These are phyloP conservation scores for Crithidia bombi DNA, from an alignment of 208 protist species.

Conservation along the genomic window DNA sequence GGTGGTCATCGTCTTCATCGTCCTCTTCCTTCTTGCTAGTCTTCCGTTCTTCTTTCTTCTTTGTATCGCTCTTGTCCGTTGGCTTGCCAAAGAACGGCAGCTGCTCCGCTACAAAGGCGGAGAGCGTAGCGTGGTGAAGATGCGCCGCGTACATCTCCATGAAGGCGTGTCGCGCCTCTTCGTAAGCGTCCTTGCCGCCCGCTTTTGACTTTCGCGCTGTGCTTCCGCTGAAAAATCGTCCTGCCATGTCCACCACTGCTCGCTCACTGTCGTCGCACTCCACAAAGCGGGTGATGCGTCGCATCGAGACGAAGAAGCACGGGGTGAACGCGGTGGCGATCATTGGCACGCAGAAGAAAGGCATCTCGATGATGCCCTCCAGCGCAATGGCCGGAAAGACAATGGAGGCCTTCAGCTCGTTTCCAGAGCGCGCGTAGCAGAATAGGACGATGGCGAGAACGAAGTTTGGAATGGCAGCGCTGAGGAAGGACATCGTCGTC, in stretches of 20 bases:
- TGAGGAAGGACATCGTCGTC: neutral
- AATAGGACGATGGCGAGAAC: slow-evolving; percentile 62
- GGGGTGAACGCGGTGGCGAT: slow-evolving; percentile 60
- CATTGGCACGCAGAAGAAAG: slow-evolving; percentile 82
- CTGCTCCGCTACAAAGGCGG: neutral
- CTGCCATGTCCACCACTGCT: slow-evolving; percentile 38
- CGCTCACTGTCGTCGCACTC: slow-evolving; percentile 43
- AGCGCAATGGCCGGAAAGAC: slow-evolving; percentile 56
- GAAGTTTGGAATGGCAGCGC: slow-evolving; percentile 43
- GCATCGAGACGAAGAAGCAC: slow-evolving; percentile 77
- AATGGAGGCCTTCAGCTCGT: slow-evolving; percentile 71
- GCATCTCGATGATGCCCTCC: slow-evolving; percentile 24
- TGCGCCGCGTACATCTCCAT: neutral
- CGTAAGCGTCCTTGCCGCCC: neutral
- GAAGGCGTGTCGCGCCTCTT: neutral
- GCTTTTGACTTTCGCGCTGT: neutral
- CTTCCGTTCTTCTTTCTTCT: neutral
- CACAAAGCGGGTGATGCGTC: slow-evolving; percentile 74
- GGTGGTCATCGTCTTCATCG: slow-evolving; percentile 39
- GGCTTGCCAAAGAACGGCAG: neutral
- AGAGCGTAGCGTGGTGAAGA: neutral
- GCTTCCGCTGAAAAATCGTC: slow-evolving; percentile 2
- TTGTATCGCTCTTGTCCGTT: neutral
- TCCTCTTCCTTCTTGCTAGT: neutral
- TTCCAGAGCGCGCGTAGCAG: slow-evolving; percentile 48